Evolutionary conservation across 768 basidiomycete species (phyloP).

Genomic region (Rhodotorula babjevae): DNA sequence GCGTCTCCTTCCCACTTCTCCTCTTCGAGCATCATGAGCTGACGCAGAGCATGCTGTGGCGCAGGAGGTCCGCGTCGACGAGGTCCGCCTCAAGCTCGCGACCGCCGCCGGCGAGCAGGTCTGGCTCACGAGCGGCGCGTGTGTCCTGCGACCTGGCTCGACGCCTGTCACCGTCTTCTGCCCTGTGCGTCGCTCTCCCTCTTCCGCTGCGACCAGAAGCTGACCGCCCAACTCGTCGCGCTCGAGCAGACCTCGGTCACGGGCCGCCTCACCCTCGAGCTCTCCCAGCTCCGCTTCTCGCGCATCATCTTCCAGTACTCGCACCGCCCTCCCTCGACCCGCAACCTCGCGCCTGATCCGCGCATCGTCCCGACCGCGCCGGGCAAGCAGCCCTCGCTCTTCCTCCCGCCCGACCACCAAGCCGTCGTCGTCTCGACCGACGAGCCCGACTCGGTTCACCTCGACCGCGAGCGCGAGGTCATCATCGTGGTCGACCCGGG

Average conservation of each 20-base stretch:
- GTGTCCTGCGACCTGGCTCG: conserved; percentile 57
- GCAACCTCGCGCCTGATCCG: conserved; percentile 26
- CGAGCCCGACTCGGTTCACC: conserved; percentile 42
- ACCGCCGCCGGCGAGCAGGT: conserved; percentile 64
- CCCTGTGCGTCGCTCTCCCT: conserved; percentile 55
- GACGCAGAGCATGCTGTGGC: conserved; percentile 50
- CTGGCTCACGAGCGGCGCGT: conserved; percentile 53
- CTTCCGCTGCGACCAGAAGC: too few relatives aligned
- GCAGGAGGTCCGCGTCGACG: conserved; percentile 62
- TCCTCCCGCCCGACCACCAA: conserved; percentile 60
- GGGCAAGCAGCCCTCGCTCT: conserved; percentile 48
- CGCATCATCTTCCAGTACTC: conserved; percentile 64
- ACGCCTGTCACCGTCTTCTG: conserved; percentile 62
- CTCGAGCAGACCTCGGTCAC: conserved; percentile 62
- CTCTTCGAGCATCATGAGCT: background rate
- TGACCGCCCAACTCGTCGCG: background rate
- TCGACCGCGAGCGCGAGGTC: conserved; percentile 44
- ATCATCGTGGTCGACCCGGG: conserved; percentile 44
- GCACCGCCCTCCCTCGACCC: conserved; percentile 30
- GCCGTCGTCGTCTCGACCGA: conserved; percentile 61
- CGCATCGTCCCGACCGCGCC: background rate
- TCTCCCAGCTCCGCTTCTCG: conserved; percentile 62
- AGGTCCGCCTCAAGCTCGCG: conserved; percentile 58
- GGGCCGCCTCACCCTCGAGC: conserved; percentile 66
- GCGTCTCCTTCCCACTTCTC: conserved; percentile 44